Evolutionary conservation across 106 monocot genomes (phyloP), one percentile per base, ranked within the genome.

Genomic region (Allium cepa): DNA sequence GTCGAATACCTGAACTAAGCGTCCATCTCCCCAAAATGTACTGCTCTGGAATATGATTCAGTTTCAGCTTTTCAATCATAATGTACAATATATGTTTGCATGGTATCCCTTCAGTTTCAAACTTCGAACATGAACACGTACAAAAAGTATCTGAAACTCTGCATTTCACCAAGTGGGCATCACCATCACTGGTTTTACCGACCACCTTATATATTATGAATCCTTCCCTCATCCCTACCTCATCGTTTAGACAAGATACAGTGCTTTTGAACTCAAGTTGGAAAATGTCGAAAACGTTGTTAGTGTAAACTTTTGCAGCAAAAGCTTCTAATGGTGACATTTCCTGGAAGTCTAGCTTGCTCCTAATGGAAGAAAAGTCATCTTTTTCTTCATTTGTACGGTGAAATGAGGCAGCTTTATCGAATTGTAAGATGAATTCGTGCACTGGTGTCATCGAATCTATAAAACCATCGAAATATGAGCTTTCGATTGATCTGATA

Each of bases 401-500:
- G 26, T 48, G 70, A 51, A 13, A 10, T 22, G 59, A 70, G 9
- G 55, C 8, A 26, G 26, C 49, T 12, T 53, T 27, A 45, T 76
- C 76, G 13, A 76, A 76, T 56, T 81, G 66, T 16, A 62, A 50
- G 9, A 76, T 47, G 48, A 81, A 81, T 15, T 56, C 60, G 59
- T 68, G 67, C 7, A 76, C 8, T 10, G 67, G 50, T n/a, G 81
- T 76, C 49, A 49, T 71, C 7, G 71, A 59, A 16, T 14, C 68
- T 7, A 81, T 14, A 53, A 46, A 72, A 13, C 76, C 81, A 63
- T 76, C 60, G 56, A 81, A 81, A 50, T 56, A 76, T 46, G 72
- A 47, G 22, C 68, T 69, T 13, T 73, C 67, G 13, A 52, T 64
- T 10, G 73, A 16, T 14, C 60, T 68, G 64, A 77, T 64, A 10